phyloP scores from a whole-genome alignment of 2,329 filamentous ascomycete genomes.

The Xylariaceae sp. region DNA sequence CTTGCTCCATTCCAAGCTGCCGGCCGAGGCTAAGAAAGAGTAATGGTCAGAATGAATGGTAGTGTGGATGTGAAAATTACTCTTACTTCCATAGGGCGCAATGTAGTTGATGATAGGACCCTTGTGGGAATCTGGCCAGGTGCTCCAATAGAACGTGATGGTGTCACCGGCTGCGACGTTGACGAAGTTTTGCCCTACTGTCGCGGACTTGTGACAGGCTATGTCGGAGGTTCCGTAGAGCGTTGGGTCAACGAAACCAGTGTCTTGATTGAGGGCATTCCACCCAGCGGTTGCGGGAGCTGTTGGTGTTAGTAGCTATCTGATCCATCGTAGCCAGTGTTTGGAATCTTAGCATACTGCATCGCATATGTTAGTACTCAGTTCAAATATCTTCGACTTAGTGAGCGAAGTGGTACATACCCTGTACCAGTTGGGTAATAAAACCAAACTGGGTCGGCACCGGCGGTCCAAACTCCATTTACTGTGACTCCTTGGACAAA shows the following conservation, averaged over 20 bases:
- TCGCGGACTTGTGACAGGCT: conserved; percentile 44
- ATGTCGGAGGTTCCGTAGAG: conserved; percentile 37
- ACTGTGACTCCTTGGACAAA: conserved; percentile 23
- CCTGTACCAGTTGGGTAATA: conserved; percentile 15
- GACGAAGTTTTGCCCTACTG: conserved; percentile 36
- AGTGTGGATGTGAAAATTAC: conserved; percentile 34
- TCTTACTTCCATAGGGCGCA: conserved; percentile 33
- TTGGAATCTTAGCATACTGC: no score
- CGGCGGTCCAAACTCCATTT: conserved; percentile 20
- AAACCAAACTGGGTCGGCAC: conserved; percentile 22
- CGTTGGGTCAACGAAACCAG: conserved; percentile 44
- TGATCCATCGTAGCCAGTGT: no score
- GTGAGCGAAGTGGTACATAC: no score
- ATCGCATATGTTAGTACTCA: no score
- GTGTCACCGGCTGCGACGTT: conserved; percentile 32
- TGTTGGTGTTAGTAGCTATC: no score
- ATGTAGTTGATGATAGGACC: conserved; percentile 34
- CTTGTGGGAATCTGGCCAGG: conserved; percentile 37
- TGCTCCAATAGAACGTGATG: conserved; percentile 37
- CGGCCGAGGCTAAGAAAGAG: conserved; percentile 46
- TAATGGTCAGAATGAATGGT: conserved; percentile 40
- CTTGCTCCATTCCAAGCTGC: conserved; percentile 51
- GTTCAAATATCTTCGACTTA: no score
- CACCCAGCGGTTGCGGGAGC: conserved; percentile 19
- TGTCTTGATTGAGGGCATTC: conserved; percentile 31